Conservation (phyloP, 2,329 filamentous ascomycete genomes). For the Epichloe elymi region DNA sequence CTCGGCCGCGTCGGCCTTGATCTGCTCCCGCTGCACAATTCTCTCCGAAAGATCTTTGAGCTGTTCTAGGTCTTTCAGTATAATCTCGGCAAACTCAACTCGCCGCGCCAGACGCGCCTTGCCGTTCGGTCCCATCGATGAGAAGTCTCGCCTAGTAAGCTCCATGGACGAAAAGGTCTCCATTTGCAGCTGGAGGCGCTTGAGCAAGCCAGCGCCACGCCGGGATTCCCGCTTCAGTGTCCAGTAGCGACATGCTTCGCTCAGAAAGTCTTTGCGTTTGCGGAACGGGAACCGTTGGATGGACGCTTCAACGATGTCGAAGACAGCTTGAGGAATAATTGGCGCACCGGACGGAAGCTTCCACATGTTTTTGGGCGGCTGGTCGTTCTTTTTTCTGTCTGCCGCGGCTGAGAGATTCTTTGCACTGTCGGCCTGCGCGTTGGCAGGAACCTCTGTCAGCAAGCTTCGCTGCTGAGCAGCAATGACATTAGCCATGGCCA, state of each 20-base stretch:
- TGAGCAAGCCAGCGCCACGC: slow-evolving; percentile 79
- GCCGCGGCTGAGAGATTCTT: slow-evolving; percentile 64
- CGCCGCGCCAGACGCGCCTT: slow-evolving; percentile 64
- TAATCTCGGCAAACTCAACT: slow-evolving; percentile 72
- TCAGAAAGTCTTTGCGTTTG: slow-evolving; percentile 83
- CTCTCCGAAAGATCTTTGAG: slow-evolving; percentile 57
- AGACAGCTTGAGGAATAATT: slow-evolving; percentile 80
- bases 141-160: slow-evolving; percentile 86
- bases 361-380: slow-evolving; percentile 44
- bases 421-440: slow-evolving; percentile 73
- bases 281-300: slow-evolving; percentile 67
- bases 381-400: slow-evolving; percentile 59
- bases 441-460: slow-evolving; percentile 55
- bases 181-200: slow-evolving; percentile 85
- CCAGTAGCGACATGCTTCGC: slow-evolving; percentile 94
- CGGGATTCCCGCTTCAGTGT: slow-evolving; percentile 90
- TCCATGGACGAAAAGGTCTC: slow-evolving; percentile 97
- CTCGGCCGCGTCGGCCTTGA: slow-evolving; percentile 65
- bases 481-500: slow-evolving; percentile 67
- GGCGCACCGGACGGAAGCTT: slow-evolving; percentile 89
- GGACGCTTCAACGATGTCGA: slow-evolving; percentile 72
- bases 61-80: slow-evolving; percentile 65
- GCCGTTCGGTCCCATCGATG: slow-evolving; percentile 81
- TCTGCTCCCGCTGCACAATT: slow-evolving; percentile 60
- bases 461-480: slow-evolving; percentile 57